Evolutionary conservation across 441 rosid genomes (phyloP), one percentile per base, ranked within the genome.

Genomic region (Melastoma candidum): DNA sequence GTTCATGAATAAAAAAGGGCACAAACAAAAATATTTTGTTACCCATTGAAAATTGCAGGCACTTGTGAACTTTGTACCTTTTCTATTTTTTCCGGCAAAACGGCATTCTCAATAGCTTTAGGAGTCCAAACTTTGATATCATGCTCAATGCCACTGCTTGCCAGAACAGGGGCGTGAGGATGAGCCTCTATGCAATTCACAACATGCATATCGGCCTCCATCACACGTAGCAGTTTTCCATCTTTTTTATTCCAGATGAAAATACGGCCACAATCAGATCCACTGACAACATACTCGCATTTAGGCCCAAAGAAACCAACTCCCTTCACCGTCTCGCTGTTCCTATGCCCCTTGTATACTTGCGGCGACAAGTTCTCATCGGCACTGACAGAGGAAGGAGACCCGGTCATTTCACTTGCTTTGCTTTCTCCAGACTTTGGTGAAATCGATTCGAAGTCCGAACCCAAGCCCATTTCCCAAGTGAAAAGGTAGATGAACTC

Each of bases 221-320:
- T 84, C 48, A 82, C 84, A 65, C 85, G 87, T 52, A 88, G 52
- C 45, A 85, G 89, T 74, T 75, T 69, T 53, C 92, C 95, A 8
- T 70, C 77, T 63, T 78, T 84, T 59, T 82, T 92, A 79, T 67
- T 84, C 98, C 98, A 92, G 43, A 88, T 82, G 68, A 88, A 92
- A 54, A 88, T 78, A 56, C 90, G 71, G 17, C 98, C 98, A 68
- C 98, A 92, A 66, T 92, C 95, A 29, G 98, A 92, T 10, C 97
- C 95, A 13, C 95, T 92, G 65, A 77, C 79, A 69, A 88, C 97
- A 72, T 85, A 92, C 63, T 88, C 90, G 41, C 84, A 81, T 63
- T 71, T 59, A 2, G 95, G 95, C 68, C 98, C 98, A 52, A 72
- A 86, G 63, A 88, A 92, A 61, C 66, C 81, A 44, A 86, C 97